These are phyloP conservation scores for Didymella lethalis DNA, from an alignment of 2,329 filamentous ascomycete species.

Conservation along the genomic window DNA sequence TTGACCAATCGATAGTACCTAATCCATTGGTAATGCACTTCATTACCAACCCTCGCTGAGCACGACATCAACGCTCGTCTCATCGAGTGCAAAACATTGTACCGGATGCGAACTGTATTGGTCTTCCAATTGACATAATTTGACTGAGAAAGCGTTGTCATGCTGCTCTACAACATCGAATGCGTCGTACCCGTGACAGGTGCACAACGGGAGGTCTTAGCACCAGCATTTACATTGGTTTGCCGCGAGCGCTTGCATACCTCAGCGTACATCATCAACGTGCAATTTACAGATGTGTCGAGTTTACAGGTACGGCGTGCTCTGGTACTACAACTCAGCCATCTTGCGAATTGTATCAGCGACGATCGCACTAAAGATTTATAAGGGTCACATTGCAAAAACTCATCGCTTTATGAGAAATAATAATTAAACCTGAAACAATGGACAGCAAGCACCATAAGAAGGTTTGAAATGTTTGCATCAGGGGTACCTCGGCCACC, in stretches of 20 bases:
- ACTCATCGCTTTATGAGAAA: constrained; percentile 6
- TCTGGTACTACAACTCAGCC: constrained; percentile 7
- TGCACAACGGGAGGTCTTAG: constrained; percentile 6
- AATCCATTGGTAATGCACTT: constrained; percentile 1
- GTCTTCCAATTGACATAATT: no score
- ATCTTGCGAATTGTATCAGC: constrained; percentile 9
- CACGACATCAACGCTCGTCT: background rate
- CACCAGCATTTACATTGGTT: constrained; percentile 4
- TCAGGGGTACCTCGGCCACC: constrained; percentile 13
- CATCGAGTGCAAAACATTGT: background rate
- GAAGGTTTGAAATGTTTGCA: constrained; percentile 4
- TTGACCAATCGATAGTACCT: constrained; percentile 1
- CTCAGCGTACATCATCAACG: constrained; percentile 10
- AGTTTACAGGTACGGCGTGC: constrained; percentile 7
- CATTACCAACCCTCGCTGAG: background rate
- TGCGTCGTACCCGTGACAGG: constrained; percentile 7
- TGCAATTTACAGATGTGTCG: constrained; percentile 10
- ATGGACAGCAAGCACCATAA: background rate
- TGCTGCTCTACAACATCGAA: constrained; percentile 17
- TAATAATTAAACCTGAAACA: background rate
- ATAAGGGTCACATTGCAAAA: constrained; percentile 10
- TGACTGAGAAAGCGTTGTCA: background rate
- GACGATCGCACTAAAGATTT: constrained; percentile 2
- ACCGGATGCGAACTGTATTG: background rate
- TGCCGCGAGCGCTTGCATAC: constrained; percentile 12